Percentiles rank a stretch among this genome's conserved stretches.
These are phyloP conservation scores for Talinum fruticosum DNA, from an alignment of 148 eudicot genomes.

Conservation along the genomic window DNA sequence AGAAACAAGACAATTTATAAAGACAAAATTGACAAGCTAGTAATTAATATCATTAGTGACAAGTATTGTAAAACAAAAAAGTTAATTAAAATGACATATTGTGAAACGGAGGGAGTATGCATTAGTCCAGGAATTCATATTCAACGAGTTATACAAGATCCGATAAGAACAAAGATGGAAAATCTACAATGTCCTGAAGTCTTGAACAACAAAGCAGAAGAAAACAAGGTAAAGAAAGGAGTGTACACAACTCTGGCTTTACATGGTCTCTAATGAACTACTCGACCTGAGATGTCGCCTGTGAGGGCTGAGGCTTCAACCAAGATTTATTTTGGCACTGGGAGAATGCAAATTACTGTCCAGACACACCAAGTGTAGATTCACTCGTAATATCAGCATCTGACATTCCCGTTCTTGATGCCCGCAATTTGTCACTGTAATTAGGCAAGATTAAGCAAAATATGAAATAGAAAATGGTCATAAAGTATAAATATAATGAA, in stretches of 20 bases:
- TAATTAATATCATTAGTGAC: too few species aligned
- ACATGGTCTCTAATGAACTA: slow-evolving; percentile 66
- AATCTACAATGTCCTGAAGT: background rate
- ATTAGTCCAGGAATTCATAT: background rate
- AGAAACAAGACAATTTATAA: too few species aligned
- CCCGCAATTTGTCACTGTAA: slow-evolving; percentile 72
- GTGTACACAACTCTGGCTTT: slow-evolving; percentile 28
- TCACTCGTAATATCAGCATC: slow-evolving; percentile 74
- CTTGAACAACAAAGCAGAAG: background rate
- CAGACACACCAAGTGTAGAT: slow-evolving; percentile 64
- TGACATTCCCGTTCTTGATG: slow-evolving; percentile 75
- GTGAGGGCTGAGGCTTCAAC: slow-evolving; percentile 78
- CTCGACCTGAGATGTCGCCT: slow-evolving; percentile 67
- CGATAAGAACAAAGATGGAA: background rate
- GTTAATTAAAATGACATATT: too few species aligned
- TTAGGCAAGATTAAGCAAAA: background rate
- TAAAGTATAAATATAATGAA: too few species aligned
- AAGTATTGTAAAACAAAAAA: too few species aligned
- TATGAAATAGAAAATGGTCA: too few species aligned
- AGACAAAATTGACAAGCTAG: too few species aligned
- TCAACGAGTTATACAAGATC: background rate
- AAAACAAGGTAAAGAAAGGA: background rate
- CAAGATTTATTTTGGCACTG: slow-evolving; percentile 76
- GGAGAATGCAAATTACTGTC: slow-evolving; percentile 63
- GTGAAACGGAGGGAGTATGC: too few species aligned